Evolutionary conservation across 2,329 filamentous ascomycete genomes (phyloP).

Genomic region (Beauveria varroae): DNA sequence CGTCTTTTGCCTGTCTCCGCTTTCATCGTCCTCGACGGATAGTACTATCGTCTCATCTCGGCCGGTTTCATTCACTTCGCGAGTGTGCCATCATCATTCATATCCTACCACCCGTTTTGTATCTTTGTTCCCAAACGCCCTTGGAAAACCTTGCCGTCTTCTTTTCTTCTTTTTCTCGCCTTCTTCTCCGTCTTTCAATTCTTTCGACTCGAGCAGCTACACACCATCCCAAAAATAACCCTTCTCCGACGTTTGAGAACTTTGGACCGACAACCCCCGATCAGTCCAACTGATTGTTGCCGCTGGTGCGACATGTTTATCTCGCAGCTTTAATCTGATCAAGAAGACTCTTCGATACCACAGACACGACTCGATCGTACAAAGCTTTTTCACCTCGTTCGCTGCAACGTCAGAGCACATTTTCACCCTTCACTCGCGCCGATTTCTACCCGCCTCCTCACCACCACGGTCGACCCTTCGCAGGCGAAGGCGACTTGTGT

Average conservation of each 20-base stretch:
- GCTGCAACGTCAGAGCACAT: background rate
- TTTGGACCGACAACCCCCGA: background rate
- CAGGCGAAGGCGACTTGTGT: slow-evolving; percentile 27
- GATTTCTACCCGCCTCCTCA: background rate
- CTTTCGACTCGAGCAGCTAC: background rate
- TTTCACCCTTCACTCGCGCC: background rate
- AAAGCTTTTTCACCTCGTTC: background rate
- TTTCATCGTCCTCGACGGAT: background rate
- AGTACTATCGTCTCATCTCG: background rate
- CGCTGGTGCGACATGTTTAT: background rate
- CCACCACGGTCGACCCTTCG: slow-evolving; percentile 9
- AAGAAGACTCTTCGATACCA: background rate
- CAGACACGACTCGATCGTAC: slow-evolving; percentile 14
- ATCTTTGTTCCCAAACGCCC: background rate
- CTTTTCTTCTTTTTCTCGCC: background rate
- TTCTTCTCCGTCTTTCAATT: background rate
- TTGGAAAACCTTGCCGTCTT: background rate
- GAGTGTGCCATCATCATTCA: background rate
- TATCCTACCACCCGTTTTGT: background rate
- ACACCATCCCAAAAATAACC: background rate
- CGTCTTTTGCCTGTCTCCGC: background rate
- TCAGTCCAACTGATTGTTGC: background rate
- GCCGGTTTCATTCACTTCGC: background rate
- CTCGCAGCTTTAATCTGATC: background rate
- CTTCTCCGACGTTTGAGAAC: background rate